Percentiles rank a stretch among this genome's conserved stretches.
phyloP scores from a whole-genome alignment of 2,329 filamentous ascomycete species.

The Venturia aucupariae region DNA sequence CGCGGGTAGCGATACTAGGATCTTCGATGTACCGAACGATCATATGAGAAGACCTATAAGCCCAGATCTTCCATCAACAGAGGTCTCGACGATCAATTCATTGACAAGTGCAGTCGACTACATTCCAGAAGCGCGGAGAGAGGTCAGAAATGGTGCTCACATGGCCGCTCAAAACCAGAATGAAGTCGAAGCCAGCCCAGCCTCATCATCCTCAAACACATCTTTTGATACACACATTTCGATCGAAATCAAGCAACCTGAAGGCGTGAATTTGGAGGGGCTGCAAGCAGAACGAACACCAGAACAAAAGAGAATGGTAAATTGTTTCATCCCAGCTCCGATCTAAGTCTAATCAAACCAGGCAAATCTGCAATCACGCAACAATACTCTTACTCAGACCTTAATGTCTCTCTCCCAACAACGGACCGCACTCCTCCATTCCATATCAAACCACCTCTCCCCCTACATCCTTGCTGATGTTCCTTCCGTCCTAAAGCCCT shows the following conservation, averaged over 20 bases:
- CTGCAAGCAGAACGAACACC: conserved; percentile 6
- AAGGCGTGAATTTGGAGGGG: not conserved
- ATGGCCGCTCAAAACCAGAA: not conserved
- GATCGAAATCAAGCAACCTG: not conserved
- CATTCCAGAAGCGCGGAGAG: not conserved
- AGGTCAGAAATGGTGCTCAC: not conserved
- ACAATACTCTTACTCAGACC: not conserved
- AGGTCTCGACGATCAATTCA: not conserved
- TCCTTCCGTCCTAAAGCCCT: not conserved
- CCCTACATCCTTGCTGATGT: conserved; percentile 6
- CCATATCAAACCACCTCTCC: conserved; percentile 5
- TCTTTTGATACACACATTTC: not conserved
- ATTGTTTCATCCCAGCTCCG: not conserved
- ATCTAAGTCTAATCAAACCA: not conserved
- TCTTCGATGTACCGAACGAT: not conserved
- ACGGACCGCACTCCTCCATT: conserved; percentile 8
- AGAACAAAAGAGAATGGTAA: conserved; percentile 10
- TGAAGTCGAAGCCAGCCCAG: not conserved
- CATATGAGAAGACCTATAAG: not conserved
- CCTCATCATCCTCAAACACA: not conserved
- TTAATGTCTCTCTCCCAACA: not conserved
- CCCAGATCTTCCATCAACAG: not conserved
- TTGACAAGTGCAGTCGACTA: not conserved
- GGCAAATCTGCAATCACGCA: not conserved
- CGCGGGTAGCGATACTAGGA: not conserved